phyloP scores from a whole-genome alignment of 2,329 filamentous ascomycete species.

The Diaporthe citrichinensis region DNA sequence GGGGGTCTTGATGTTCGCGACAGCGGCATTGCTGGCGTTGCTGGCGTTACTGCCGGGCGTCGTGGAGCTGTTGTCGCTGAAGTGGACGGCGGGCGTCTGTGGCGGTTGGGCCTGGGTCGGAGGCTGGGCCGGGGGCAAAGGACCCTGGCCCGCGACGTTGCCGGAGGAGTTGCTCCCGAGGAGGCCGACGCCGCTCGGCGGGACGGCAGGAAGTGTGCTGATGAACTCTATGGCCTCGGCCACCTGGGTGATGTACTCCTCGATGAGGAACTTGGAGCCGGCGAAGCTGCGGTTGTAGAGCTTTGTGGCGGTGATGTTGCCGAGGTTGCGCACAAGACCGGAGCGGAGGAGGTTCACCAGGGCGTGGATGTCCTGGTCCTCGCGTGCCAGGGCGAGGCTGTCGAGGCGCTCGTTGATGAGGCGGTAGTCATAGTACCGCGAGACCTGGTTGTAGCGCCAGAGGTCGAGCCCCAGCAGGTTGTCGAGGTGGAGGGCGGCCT shows the following conservation, averaged over 20 bases:
- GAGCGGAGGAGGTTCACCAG: slow-evolving; percentile 86
- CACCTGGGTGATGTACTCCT: slow-evolving; percentile 90
- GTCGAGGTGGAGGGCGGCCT: slow-evolving; percentile 86
- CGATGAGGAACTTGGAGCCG: slow-evolving; percentile 90
- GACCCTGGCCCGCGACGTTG: neutral
- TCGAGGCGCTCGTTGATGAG: slow-evolving; percentile 84
- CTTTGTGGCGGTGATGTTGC: slow-evolving; percentile 86
- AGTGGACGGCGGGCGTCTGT: slow-evolving; percentile 38
- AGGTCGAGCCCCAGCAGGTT: slow-evolving; percentile 83
- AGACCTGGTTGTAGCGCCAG: slow-evolving; percentile 87
- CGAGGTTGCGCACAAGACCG: slow-evolving; percentile 86
- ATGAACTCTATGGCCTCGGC: slow-evolving; percentile 86
- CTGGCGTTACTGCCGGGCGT: slow-evolving; percentile 31
- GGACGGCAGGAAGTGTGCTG: slow-evolving; percentile 66
- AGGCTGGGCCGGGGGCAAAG: slow-evolving; percentile 8
- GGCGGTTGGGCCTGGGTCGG: slow-evolving; percentile 1
- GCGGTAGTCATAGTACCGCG: slow-evolving; percentile 86
- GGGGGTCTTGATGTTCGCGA: slow-evolving; percentile 31
- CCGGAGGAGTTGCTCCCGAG: slow-evolving; percentile 6
- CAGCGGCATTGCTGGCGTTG: slow-evolving; percentile 9
- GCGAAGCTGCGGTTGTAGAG: slow-evolving; percentile 89
- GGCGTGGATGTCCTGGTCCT: slow-evolving; percentile 74
- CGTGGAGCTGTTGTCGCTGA: slow-evolving; percentile 37
- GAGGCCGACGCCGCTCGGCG: slow-evolving; percentile 35
- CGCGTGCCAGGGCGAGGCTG: slow-evolving; percentile 63